Base-by-base conservation (phyloP, 2,329 filamentous ascomycete genomes). In the Alternaria ventricosa region DNA sequence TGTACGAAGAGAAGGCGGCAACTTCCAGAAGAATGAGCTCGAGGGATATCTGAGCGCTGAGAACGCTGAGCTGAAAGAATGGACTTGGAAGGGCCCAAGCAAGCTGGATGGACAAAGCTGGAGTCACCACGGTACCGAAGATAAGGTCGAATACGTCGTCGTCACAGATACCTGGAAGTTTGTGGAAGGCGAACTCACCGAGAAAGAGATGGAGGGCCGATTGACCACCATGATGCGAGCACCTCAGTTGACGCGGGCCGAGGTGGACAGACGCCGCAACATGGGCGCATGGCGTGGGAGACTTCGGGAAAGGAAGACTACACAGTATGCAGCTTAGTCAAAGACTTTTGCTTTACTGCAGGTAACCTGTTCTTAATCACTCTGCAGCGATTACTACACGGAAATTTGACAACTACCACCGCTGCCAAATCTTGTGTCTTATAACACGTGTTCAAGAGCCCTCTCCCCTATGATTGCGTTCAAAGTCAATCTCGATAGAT, bases 21-120 rank as follows among this genome's bases (percentile, higher is more conserved):
- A 9, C 5, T 53, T 55, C 20, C 41, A 60, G 10, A 22, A 15
- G 11, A 30, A 47, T 15, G 28, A 55, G 18, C 23, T 36, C 10
- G 63, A 63, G 50, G 65, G 63, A 3, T 58, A 65, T 55, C 44
- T 67, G 3, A 67, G 65, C 43, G 63, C 63, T 6, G 60, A 63
- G 22, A 41, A 25, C 7, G 63, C 65, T 2, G 15, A 56, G 8
- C 54, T 67, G 45, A 27, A 47, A 27, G 57, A 67, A 61, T 67
- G 60, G 65, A 65, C 43, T 30, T 67, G 65, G 63, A 60, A 46
- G 23, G 65, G 65, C 7, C 45, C 65, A 18, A 63, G 58, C 27
- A 67, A 55, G 53, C 41, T 66, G n/a, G 64, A 10, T 18, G 64
- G 64, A 22, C 12, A 22, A 15, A 41, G 1, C 1, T 67, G 64